Evolutionary conservation across 2,329 filamentous ascomycete species (phyloP).

Genomic region (Venturia oleaginea): DNA sequence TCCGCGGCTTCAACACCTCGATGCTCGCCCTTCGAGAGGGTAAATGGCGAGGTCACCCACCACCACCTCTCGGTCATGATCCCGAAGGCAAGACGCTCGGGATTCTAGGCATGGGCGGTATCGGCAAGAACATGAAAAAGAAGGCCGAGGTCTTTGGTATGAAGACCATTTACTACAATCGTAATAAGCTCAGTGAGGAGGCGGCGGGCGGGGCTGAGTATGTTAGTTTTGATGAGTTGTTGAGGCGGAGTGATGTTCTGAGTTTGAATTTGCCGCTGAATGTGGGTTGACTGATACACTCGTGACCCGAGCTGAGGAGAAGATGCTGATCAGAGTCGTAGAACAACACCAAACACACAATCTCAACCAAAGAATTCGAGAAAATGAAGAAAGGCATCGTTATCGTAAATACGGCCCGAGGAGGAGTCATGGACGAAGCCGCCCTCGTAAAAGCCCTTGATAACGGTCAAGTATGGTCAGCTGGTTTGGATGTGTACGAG

Average conservation of each 20-base stretch:
- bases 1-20: constrained; percentile 61
- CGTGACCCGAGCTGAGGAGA: neutral
- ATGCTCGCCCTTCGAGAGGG: constrained; percentile 58
- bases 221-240: constrained; percentile 63
- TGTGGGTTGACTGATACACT: constrained; percentile 42
- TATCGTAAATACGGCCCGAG: constrained; percentile 74
- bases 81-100: constrained; percentile 71
- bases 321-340: constrained; percentile 18
- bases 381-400: constrained; percentile 72
- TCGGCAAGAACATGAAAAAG: constrained; percentile 65
- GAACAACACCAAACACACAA: constrained; percentile 64
- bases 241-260: constrained; percentile 63
- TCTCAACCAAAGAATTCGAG: constrained; percentile 59
- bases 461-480: constrained; percentile 58
- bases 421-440: constrained; percentile 72
- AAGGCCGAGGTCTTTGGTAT: constrained; percentile 71
- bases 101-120: constrained; percentile 79
- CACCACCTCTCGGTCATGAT: constrained; percentile 58
- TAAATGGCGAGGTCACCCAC: constrained; percentile 53
- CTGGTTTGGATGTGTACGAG: constrained; percentile 75
- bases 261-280: constrained; percentile 76
- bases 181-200: constrained; percentile 49
- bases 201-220: constrained; percentile 52
- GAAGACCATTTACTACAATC: constrained; percentile 66
- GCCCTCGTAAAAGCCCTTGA: constrained; percentile 68